Percentiles rank a stretch among this genome's conserved stretches.
Conservation (phyloP, 2,329 filamentous ascomycete species). For the Endoconidiophora laricicola region DNA sequence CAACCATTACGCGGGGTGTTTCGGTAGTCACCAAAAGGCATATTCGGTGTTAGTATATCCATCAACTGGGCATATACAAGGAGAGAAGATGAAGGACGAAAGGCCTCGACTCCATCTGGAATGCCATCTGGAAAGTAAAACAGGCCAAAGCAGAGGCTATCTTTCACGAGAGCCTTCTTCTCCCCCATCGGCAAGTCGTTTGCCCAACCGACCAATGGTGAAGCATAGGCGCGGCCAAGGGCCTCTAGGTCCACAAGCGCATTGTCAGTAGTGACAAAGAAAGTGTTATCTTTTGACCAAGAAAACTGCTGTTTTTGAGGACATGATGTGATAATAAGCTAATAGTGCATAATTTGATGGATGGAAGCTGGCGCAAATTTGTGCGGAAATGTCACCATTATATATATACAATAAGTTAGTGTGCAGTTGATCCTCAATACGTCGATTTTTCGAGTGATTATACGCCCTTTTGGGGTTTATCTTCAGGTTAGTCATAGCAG, state of each 20-base stretch:
- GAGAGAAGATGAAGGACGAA: too few relatives aligned
- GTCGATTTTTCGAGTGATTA: too few relatives aligned
- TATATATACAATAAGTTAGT: too few relatives aligned
- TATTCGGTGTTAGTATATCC: conserved; percentile 7
- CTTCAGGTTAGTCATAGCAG: too few relatives aligned
- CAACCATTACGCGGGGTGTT: conserved; percentile 22
- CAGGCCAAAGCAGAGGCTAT: conserved; percentile 43
- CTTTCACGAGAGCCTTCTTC: conserved; percentile 35
- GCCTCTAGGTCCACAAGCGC: conserved; percentile 34
- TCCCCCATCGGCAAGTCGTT: conserved; percentile 30
- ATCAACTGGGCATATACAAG: neutral
- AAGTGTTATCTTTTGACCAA: conserved; percentile 34
- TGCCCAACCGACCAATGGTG: conserved; percentile 46
- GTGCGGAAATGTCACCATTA: too few relatives aligned
- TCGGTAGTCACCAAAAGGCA: conserved; percentile 19
- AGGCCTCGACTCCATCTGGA: conserved; percentile 14
- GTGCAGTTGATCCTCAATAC: too few relatives aligned
- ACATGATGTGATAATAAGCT: neutral
- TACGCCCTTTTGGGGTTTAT: too few relatives aligned
- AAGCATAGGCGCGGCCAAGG: conserved; percentile 38
- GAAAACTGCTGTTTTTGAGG: conserved; percentile 10
- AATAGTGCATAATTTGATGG: too few relatives aligned
- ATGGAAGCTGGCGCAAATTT: too few relatives aligned
- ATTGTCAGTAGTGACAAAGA: conserved; percentile 45
- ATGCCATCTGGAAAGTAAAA: conserved; percentile 27